Conservation (phyloP, 495 filamentous ascomycete genomes). For the Penicillium angulare region DNA sequence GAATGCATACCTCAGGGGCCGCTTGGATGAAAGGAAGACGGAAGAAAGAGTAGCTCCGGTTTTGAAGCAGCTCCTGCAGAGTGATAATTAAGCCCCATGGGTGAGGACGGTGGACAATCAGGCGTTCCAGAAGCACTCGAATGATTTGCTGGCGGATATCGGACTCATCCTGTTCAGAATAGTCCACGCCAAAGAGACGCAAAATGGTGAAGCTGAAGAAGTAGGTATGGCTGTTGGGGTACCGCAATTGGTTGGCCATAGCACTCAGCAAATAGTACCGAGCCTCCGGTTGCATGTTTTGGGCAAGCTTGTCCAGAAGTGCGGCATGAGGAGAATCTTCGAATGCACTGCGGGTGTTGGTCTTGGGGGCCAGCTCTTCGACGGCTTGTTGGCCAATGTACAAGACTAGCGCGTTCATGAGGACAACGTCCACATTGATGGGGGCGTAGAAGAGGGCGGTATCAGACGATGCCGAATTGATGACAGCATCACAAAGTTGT, state of each 20-base stretch:
- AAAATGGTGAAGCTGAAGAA: constrained; percentile 90
- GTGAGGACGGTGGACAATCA: constrained; percentile 88
- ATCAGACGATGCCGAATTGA: constrained; percentile 49
- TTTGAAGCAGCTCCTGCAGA: constrained; percentile 86
- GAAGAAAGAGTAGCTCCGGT: constrained; percentile 85
- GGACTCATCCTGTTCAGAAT: constrained; percentile 71
- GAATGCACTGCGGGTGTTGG: constrained; percentile 60
- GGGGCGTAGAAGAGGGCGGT: constrained; percentile 60
- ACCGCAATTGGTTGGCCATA: constrained; percentile 89
- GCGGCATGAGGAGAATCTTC: constrained; percentile 69
- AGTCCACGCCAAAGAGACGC: constrained; percentile 78
- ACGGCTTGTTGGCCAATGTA: constrained; percentile 77
- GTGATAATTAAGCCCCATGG: constrained; percentile 95
- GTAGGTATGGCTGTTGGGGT: constrained; percentile 83
- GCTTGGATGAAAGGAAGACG: constrained; percentile 88
- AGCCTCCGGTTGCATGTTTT: constrained; percentile 69
- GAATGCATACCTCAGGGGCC: constrained; percentile 68
- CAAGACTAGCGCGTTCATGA: constrained; percentile 79
- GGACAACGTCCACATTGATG: constrained; percentile 63
- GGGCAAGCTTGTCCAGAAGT: constrained; percentile 71
- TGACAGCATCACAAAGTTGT: constrained; percentile 66
- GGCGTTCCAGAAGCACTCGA: constrained; percentile 79
- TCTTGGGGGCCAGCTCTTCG: constrained; percentile 52
- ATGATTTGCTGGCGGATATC: constrained; percentile 89
- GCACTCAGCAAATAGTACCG: constrained; percentile 82